phyloP scores from a whole-genome alignment of 2,329 filamentous ascomycete species.

The Fusarium neocosmosporiellum region DNA sequence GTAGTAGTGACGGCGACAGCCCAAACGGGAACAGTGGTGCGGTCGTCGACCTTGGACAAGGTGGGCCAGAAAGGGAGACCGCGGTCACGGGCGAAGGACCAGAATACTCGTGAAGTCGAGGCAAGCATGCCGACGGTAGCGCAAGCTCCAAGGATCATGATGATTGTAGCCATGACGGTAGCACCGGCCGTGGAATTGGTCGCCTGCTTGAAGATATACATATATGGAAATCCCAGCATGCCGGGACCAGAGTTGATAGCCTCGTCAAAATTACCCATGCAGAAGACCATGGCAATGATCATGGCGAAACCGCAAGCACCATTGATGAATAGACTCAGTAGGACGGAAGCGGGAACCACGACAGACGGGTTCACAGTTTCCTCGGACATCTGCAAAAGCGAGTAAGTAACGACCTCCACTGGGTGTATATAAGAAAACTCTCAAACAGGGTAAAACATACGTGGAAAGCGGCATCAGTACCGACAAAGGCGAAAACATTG shows the following conservation, averaged over 20 bases:
- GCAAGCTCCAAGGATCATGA: conserved; percentile 60
- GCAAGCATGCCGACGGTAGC: conserved; percentile 65
- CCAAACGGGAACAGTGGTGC: conserved; percentile 44
- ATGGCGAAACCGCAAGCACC: conserved; percentile 65
- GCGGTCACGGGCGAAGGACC: conserved; percentile 59
- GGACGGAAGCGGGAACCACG: conserved; percentile 62
- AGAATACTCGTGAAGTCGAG: conserved; percentile 67
- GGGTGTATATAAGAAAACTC: accelerated
- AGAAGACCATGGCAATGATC: conserved; percentile 65
- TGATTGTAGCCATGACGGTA: conserved; percentile 60
- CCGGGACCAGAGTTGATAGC: conserved; percentile 58
- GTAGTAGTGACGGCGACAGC: conserved; percentile 41
- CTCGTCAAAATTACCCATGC: conserved; percentile 59
- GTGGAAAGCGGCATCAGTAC: conserved; percentile 47
- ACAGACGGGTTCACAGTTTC: conserved; percentile 60
- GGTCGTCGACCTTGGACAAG: conserved; percentile 41
- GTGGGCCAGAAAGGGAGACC: conserved; percentile 46
- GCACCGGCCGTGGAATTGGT: conserved; percentile 60
- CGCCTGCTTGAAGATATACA: conserved; percentile 66
- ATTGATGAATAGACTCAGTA: conserved; percentile 61
- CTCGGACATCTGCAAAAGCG: conserved; percentile 52
- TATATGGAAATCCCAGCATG: conserved; percentile 62
- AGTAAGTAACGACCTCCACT: background rate
- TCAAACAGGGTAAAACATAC: conserved; percentile 10
- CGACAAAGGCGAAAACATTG: conserved; percentile 50